Conservation (phyloP, 257 asterid species). For the Solanum ahanhuiri region DNA sequence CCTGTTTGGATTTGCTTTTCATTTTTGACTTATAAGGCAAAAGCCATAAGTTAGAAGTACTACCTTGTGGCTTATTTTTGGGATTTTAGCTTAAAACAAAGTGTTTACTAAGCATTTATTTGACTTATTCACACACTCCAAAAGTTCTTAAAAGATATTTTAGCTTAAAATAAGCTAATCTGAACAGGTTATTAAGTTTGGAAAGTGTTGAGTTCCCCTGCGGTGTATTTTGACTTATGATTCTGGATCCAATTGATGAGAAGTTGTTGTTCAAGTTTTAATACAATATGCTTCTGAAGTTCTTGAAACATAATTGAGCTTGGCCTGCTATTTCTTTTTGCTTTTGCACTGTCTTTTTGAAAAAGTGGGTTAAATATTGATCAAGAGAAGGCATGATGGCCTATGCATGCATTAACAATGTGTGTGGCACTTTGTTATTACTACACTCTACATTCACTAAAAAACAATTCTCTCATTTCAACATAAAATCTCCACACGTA, state of each 20-base stretch:
- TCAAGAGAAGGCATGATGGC: neutral
- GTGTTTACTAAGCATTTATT: too few species aligned
- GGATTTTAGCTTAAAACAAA: too few species aligned
- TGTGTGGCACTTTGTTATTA: neutral
- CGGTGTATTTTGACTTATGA: neutral
- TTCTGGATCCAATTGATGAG: neutral
- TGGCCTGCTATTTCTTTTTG: neutral
- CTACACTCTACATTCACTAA: neutral
- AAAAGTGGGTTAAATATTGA: neutral
- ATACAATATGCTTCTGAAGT: too few species aligned
- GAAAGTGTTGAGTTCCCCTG: neutral
- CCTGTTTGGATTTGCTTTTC: too few species aligned
- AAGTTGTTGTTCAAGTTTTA: too few species aligned
- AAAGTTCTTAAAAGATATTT: too few species aligned
- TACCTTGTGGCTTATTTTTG: too few species aligned
- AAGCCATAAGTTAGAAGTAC: too few species aligned
- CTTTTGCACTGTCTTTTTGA: neutral
- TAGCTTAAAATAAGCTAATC: too few species aligned
- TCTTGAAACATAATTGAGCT: neutral
- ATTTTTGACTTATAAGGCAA: too few species aligned
- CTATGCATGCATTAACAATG: neutral
- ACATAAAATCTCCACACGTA: neutral
- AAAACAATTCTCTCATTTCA: neutral
- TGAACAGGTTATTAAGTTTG: neutral
- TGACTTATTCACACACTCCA: too few species aligned